phyloP scores from a whole-genome alignment of 2,329 filamentous ascomycete species.

The Fusarium piperis region DNA sequence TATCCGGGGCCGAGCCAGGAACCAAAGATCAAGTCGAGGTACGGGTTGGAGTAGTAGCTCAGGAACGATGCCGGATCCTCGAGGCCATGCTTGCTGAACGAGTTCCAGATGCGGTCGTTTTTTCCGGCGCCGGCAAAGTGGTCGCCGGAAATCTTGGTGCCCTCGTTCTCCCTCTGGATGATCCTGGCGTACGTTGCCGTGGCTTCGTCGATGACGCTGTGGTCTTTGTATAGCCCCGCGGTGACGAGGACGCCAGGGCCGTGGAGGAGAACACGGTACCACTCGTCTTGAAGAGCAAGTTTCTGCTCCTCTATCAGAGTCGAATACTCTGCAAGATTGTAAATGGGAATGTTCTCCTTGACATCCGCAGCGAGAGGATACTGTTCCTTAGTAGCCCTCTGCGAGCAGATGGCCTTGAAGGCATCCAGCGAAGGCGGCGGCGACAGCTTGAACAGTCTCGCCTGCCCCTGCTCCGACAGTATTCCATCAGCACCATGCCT shows the following conservation, averaged over 20 bases:
- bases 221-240: slow-evolving; percentile 59
- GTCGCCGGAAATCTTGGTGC: slow-evolving; percentile 58
- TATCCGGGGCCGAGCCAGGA: slow-evolving; percentile 70
- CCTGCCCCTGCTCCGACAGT: slow-evolving; percentile 13
- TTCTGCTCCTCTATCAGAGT: slow-evolving; percentile 29
- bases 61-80: slow-evolving; percentile 62
- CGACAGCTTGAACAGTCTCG: slow-evolving; percentile 38
- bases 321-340: slow-evolving; percentile 55
- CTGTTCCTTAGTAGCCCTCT: slow-evolving; percentile 45
- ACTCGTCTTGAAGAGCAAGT: slow-evolving; percentile 66
- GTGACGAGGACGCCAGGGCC: slow-evolving; percentile 70
- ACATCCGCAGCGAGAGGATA: slow-evolving; percentile 61
- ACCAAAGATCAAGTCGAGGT: slow-evolving; percentile 61
- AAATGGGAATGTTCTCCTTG: slow-evolving; percentile 64
- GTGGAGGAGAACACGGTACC: slow-evolving; percentile 64
- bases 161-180: slow-evolving; percentile 55
- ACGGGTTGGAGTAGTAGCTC: slow-evolving; percentile 69
- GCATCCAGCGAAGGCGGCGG: slow-evolving; percentile 51
- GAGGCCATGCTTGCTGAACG: slow-evolving; percentile 68
- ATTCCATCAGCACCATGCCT: neutral
- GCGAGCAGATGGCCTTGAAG: slow-evolving; percentile 57
- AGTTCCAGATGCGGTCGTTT: slow-evolving; percentile 74
- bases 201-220: slow-evolving; percentile 53
- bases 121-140: slow-evolving; percentile 66
- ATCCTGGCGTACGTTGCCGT: slow-evolving; percentile 60